Percentiles rank a stretch among this genome's conserved stretches.
Conservation (phyloP, 169 alveolate genomes). For the Cardiosporidium cionae region DNA sequence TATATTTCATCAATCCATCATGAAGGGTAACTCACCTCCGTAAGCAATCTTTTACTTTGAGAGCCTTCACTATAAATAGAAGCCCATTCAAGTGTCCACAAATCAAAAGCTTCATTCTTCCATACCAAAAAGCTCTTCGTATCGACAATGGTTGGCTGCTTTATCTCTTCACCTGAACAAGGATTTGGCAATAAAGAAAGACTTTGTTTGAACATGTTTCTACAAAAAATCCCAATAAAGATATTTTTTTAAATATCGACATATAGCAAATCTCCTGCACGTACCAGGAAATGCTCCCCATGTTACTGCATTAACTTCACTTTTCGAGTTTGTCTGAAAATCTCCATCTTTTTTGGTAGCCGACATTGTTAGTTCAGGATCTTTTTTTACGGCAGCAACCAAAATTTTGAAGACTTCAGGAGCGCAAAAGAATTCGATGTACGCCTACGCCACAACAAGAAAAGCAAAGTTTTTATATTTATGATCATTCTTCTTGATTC, state of each 20-base stretch:
- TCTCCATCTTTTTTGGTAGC: constrained; percentile 37
- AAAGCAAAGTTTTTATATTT: not conserved
- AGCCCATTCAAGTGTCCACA: constrained; percentile 28
- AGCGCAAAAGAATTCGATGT: constrained; percentile 51
- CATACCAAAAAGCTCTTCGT: constrained; percentile 38
- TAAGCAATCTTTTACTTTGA: not conserved
- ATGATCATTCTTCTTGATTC: too few relatives aligned
- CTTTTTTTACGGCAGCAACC: constrained; percentile 12
- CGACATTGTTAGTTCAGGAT: constrained; percentile 34
- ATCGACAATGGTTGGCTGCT: constrained; percentile 13
- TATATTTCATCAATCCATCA: too few relatives aligned
- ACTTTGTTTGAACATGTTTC: not conserved
- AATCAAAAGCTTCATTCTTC: constrained; percentile 51
- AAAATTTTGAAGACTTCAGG: constrained; percentile 9
- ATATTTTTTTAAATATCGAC: too few relatives aligned
- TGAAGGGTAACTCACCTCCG: not conserved
- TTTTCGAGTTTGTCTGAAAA: constrained; percentile 15
- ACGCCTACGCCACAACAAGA: constrained; percentile 24
- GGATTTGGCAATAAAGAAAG: too few relatives aligned
- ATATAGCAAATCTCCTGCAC: constrained; percentile 27
- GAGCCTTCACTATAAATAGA: constrained; percentile 5
- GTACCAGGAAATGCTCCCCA: constrained; percentile 58
- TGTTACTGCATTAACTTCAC: constrained; percentile 52
- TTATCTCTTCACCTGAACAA: not conserved
- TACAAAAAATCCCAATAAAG: not conserved